phyloP scores from a whole-genome alignment of 768 basidiomycete species.

The Baorangia bicolor region DNA sequence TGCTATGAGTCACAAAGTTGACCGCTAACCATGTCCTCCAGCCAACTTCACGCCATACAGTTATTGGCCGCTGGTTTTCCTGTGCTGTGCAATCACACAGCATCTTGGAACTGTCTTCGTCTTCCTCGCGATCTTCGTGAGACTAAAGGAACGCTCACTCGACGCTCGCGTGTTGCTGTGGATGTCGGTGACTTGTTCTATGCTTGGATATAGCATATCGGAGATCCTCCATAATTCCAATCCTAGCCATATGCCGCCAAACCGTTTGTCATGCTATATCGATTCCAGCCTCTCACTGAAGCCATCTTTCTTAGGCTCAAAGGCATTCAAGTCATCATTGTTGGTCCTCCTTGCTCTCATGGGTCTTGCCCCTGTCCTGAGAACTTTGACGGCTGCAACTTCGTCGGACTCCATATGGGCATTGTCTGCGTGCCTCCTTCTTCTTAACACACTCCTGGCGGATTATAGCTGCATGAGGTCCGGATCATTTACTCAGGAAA shows the following conservation, averaged over 20 bases:
- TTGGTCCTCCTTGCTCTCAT: slow-evolving; percentile 87
- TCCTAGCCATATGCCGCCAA: slow-evolving; percentile 23
- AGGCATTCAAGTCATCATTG: slow-evolving; percentile 75
- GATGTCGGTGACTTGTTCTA: slow-evolving; percentile 58
- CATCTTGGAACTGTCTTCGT: slow-evolving; percentile 79
- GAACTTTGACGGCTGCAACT: slow-evolving; percentile 90
- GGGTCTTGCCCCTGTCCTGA: slow-evolving; percentile 86
- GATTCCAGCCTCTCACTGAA: slow-evolving; percentile 9
- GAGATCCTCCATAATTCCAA: slow-evolving; percentile 47
- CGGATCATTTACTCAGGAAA: slow-evolving; percentile 51
- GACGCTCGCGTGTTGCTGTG: slow-evolving; percentile 71
- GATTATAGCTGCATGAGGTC: slow-evolving; percentile 66
- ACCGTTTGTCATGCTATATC: slow-evolving; percentile 24
- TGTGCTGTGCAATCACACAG: slow-evolving; percentile 77
- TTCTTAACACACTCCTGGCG: slow-evolving; percentile 76
- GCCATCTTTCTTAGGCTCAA: slow-evolving; percentile 49
- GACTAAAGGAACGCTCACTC: slow-evolving; percentile 58
- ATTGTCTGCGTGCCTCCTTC: slow-evolving; percentile 79
- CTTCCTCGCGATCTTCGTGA: slow-evolving; percentile 79
- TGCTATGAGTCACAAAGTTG: slow-evolving; percentile 5
- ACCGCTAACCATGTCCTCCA: slow-evolving; percentile 31
- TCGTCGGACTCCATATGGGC: slow-evolving; percentile 99
- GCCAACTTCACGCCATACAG: slow-evolving; percentile 81
- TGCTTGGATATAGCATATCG: slow-evolving; percentile 63
- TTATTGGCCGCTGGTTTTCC: slow-evolving; percentile 68